phyloP scores from a whole-genome alignment of 306 rosid genomes.

The Quercus suber region DNA sequence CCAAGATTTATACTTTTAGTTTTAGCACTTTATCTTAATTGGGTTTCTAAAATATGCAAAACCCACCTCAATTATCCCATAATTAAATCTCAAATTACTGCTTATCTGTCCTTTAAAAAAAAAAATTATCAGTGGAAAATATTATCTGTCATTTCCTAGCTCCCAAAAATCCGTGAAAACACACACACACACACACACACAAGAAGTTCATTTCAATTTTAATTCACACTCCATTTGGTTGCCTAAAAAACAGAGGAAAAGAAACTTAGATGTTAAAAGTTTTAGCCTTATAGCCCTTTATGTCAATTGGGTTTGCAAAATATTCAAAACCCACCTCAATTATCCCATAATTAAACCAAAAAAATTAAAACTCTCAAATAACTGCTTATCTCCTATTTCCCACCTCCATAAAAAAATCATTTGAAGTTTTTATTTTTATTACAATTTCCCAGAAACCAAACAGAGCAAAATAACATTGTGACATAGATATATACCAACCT shows the following conservation, averaged over 20 bases:
- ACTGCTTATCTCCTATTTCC: not conserved
- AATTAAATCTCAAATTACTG: not conserved
- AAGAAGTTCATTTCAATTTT: too few species aligned
- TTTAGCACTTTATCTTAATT: not conserved
- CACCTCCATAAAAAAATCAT: not conserved
- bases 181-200: not conserved
- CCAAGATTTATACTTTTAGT: too few species aligned
- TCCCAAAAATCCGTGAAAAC: too few species aligned
- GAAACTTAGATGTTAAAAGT: not conserved
- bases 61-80: not conserved
- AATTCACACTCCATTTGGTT: not conserved
- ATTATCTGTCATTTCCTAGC: too few species aligned
- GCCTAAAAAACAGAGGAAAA: slow-evolving; percentile 12
- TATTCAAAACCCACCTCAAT: not conserved
- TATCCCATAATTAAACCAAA: not conserved
- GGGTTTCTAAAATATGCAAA: not conserved
- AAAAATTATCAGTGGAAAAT: too few species aligned
- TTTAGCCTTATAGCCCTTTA: not conserved
- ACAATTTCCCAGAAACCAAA: slow-evolving; percentile 25
- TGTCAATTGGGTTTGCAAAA: not conserved
- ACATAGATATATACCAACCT: slow-evolving; percentile 45
- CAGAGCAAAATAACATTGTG: slow-evolving; percentile 12
- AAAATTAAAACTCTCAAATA: not conserved
- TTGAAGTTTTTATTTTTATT: not conserved
- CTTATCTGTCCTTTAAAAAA: not conserved